These are phyloP conservation scores for Phallus indusiatus DNA, from an alignment of 768 basidiomycete genomes.

Conservation along the genomic window DNA sequence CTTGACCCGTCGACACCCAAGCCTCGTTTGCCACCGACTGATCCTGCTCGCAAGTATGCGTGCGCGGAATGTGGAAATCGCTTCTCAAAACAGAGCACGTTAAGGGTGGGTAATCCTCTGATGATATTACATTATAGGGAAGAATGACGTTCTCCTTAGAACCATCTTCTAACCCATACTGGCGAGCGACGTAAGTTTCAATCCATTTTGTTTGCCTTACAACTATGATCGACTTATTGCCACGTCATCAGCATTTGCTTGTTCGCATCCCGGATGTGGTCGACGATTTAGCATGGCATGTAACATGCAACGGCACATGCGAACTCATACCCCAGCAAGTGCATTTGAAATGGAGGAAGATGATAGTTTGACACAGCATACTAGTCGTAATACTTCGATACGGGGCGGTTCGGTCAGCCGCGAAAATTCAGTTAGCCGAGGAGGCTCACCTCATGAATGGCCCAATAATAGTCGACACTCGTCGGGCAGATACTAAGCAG, in stretches of 20 bases:
- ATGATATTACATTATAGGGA: background rate
- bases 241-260: slow-evolving; percentile 44
- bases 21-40: slow-evolving; percentile 5
- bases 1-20: slow-evolving; percentile 5
- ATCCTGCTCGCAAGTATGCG: slow-evolving; percentile 7
- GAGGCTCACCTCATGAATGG: slow-evolving; percentile 3
- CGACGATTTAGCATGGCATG: slow-evolving; percentile 83
- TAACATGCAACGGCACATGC: slow-evolving; percentile 61
- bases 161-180: slow-evolving; percentile 6
- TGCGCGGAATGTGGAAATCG: slow-evolving; percentile 9
- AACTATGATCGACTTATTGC: background rate
- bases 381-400: slow-evolving; percentile 5
- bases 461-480: background rate
- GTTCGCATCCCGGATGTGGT: slow-evolving; percentile 61
- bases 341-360: background rate
- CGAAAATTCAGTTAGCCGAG: slow-evolving; percentile 1
- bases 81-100: slow-evolving; percentile 9
- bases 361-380: slow-evolving; percentile 4
- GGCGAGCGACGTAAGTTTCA: slow-evolving; percentile 6
- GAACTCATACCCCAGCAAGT: slow-evolving; percentile 36
- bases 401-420: slow-evolving; percentile 2
- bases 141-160: background rate
- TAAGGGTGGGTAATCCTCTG: background rate
- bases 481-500: background rate
- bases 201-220: background rate